Conservation (phyloP, 805 yeast species). For the Pichia phayaonensis region DNA sequence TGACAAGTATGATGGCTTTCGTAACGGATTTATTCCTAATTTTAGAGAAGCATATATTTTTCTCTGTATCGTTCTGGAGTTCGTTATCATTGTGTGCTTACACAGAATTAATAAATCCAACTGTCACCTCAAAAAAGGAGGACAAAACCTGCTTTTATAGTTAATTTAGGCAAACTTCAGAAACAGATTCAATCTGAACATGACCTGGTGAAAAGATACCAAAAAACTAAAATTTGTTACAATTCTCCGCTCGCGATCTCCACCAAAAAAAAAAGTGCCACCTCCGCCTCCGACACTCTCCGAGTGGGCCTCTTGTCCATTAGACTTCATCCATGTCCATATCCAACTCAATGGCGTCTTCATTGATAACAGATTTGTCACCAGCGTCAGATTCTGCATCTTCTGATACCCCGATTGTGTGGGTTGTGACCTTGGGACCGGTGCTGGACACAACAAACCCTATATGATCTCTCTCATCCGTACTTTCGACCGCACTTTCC, state of each 20-base stretch:
- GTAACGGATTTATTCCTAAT: neutral
- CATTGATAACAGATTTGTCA: constrained; percentile 29
- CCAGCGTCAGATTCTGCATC: neutral
- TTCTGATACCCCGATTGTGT: constrained; percentile 13
- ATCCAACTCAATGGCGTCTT: constrained; percentile 58
- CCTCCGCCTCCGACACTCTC: neutral
- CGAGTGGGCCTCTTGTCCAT: neutral
- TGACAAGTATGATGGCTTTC: neutral
- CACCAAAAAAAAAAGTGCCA: neutral
- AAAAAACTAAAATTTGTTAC: neutral
- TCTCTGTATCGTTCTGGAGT: neutral
- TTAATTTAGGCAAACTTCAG: neutral
- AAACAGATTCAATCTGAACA: neutral
- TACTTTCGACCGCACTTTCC: constrained; percentile 16
- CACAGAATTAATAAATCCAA: neutral
- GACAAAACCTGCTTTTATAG: neutral
- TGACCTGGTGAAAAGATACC: neutral
- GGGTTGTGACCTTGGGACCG: constrained; percentile 29
- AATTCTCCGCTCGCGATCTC: neutral
- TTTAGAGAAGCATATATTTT: neutral
- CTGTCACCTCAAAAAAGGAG: neutral
- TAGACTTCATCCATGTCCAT: constrained; percentile 15
- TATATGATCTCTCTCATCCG: constrained; percentile 27
- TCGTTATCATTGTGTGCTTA: neutral
- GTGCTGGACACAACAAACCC: constrained; percentile 41